These are phyloP conservation scores for Phytophthora palmivora DNA, from an alignment of 352 stramenopile species.

Conservation along the genomic window DNA sequence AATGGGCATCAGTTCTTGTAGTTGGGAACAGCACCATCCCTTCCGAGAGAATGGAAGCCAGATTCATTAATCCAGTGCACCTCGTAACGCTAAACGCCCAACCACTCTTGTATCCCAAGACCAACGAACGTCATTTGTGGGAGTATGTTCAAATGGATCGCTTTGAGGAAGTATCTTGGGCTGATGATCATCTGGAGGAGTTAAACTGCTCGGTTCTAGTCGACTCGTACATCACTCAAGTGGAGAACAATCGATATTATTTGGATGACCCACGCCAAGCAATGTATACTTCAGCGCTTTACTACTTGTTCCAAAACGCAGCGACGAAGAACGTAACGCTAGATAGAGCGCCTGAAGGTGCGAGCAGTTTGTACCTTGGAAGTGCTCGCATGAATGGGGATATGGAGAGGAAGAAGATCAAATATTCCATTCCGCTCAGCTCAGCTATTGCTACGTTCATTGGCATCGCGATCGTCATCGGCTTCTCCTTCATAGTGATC, in stretches of 20 bases:
- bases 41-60: slow-evolving; percentile 15
- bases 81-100: slow-evolving; percentile 33
- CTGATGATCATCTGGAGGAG: slow-evolving; percentile 20
- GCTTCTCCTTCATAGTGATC: slow-evolving; percentile 35
- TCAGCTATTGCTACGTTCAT: slow-evolving; percentile 53
- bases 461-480: slow-evolving; percentile 42
- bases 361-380: slow-evolving; percentile 30
- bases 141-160: slow-evolving; percentile 29
- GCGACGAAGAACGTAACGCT: slow-evolving; percentile 39
- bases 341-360: slow-evolving; percentile 2
- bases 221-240: slow-evolving; percentile 55
- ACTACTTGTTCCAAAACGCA: slow-evolving; percentile 56
- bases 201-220: slow-evolving; percentile 48
- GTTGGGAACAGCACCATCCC: slow-evolving; percentile 34
- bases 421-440: slow-evolving; percentile 47
- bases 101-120: slow-evolving; percentile 26
- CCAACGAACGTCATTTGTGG: slow-evolving; percentile 26
- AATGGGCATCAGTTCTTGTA: slow-evolving; percentile 26
- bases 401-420: slow-evolving; percentile 53
- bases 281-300: slow-evolving; percentile 59
- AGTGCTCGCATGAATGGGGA: slow-evolving; percentile 43
- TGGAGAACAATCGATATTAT: slow-evolving; percentile 56
- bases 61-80: slow-evolving; percentile 35
- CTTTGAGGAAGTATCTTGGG: slow-evolving; percentile 20
- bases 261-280: slow-evolving; percentile 48